A percentile compares a stretch with the other conserved stretches of the same genome.
Conservation (phyloP, 2,329 filamentous ascomycete genomes). For the Scolecobasidium constrictum region DNA sequence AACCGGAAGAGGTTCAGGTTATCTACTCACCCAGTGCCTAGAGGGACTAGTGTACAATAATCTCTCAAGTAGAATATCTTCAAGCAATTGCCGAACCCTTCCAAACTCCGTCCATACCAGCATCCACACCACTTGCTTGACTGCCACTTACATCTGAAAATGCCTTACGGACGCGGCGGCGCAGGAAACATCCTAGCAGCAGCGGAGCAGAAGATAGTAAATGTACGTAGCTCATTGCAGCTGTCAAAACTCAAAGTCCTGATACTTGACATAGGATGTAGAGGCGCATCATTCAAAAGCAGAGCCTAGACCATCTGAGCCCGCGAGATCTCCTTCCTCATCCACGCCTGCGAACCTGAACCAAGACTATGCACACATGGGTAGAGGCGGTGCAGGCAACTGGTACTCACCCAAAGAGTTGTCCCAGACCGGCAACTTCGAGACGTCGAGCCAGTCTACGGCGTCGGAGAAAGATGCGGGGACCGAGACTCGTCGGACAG, state of each 20-base stretch:
- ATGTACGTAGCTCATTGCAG: too few species aligned
- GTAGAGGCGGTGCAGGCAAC: constrained; percentile 10
- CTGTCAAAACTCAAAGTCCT: too few species aligned
- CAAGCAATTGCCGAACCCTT: too few species aligned
- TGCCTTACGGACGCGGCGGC: background rate
- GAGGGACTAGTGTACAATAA: too few species aligned
- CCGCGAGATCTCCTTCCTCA: background rate
- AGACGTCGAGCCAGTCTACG: background rate
- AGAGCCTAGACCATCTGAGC: background rate
- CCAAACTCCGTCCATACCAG: too few species aligned
- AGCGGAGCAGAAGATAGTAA: background rate
- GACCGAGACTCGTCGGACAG: background rate
- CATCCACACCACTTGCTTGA: too few species aligned
- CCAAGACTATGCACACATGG: constrained; percentile 10
- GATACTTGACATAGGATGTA: too few species aligned
- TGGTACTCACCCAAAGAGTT: constrained; percentile 8
- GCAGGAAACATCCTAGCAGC: background rate
- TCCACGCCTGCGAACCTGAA: background rate
- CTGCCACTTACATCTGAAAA: too few species aligned
- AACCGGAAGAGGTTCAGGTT: too few species aligned
- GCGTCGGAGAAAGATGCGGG: background rate
- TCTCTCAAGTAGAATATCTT: too few species aligned
- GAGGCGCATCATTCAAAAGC: background rate
- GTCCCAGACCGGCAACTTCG: constrained; percentile 5
- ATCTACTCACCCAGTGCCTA: too few species aligned